Percentiles rank a stretch among this genome's conserved stretches.
phyloP scores from a whole-genome alignment of 2,329 filamentous ascomycete genomes.

The Dactylellina parvicollis region DNA sequence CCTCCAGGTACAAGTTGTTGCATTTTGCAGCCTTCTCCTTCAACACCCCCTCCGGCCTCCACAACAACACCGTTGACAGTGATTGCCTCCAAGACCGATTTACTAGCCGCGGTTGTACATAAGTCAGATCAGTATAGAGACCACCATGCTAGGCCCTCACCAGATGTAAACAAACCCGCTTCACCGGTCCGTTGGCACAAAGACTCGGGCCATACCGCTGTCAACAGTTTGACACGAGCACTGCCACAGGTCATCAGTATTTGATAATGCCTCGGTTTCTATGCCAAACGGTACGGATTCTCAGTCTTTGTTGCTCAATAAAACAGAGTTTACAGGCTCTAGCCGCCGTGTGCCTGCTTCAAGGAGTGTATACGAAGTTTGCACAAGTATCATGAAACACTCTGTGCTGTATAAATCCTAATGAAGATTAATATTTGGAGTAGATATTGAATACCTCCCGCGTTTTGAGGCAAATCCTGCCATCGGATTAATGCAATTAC shows the following conservation, averaged over 20 bases:
- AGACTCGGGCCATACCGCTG: neutral
- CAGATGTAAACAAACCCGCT: neutral
- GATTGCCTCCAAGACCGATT: too few species aligned
- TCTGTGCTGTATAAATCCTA: neutral
- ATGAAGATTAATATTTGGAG: neutral
- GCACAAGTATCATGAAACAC: neutral
- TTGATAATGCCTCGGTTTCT: neutral
- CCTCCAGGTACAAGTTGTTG: neutral
- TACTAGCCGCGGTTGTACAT: too few species aligned
- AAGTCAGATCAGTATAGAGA: too few species aligned
- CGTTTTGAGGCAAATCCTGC: neutral
- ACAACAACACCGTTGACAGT: too few species aligned
- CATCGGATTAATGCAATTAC: neutral
- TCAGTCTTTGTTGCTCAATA: neutral
- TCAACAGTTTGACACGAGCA: neutral
- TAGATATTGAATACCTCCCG: neutral
- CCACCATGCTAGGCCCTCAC: too few species aligned
- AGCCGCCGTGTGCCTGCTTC: neutral
- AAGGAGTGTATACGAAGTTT: neutral
- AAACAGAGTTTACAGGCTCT: neutral
- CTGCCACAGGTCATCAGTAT: neutral
- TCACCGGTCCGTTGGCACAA: neutral
- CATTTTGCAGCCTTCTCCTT: neutral
- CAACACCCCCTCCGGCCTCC: neutral
- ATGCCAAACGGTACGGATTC: neutral